phyloP scores from a whole-genome alignment of 768 basidiomycete genomes.

The Rhodotorula toruloides region DNA sequence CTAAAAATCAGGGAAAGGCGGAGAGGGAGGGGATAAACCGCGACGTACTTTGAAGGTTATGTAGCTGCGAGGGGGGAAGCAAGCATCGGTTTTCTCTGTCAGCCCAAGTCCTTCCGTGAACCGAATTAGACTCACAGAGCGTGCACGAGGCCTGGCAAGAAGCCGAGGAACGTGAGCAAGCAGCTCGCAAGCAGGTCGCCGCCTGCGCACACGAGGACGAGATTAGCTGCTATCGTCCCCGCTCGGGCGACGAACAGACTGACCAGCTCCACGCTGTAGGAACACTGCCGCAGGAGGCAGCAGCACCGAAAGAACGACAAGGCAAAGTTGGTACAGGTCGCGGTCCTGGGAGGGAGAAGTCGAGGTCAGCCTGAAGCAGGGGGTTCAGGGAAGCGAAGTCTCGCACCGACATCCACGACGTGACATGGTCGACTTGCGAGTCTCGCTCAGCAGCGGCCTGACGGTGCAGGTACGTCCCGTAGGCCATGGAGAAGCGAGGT shows the following conservation, averaged over 20 bases:
- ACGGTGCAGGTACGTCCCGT: constrained; percentile 8
- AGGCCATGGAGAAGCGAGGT: not conserved
- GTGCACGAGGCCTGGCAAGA: not conserved
- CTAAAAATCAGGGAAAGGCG: too few relatives aligned
- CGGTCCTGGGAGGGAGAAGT: too few relatives aligned
- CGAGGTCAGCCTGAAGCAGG: too few relatives aligned
- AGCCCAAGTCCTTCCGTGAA: not conserved
- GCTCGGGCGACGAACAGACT: too few relatives aligned
- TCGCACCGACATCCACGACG: constrained; percentile 3
- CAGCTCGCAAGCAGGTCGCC: not conserved
- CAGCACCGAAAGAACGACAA: too few relatives aligned
- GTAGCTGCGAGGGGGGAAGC: too few relatives aligned
- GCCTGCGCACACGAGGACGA: too few relatives aligned
- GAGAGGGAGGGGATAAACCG: not conserved
- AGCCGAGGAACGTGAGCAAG: not conserved
- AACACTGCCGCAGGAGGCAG: too few relatives aligned
- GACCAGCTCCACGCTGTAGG: too few relatives aligned
- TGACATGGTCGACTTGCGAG: not conserved
- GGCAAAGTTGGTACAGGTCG: too few relatives aligned
- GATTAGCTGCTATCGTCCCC: too few relatives aligned
- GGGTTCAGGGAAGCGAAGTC: not conserved
- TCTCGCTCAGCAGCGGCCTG: not conserved
- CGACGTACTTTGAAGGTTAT: not conserved
- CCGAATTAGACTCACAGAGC: not conserved
- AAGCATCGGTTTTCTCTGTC: too few relatives aligned